Base-by-base conservation (phyloP, 306 rosid genomes). In the Canavalia gladiata region DNA sequence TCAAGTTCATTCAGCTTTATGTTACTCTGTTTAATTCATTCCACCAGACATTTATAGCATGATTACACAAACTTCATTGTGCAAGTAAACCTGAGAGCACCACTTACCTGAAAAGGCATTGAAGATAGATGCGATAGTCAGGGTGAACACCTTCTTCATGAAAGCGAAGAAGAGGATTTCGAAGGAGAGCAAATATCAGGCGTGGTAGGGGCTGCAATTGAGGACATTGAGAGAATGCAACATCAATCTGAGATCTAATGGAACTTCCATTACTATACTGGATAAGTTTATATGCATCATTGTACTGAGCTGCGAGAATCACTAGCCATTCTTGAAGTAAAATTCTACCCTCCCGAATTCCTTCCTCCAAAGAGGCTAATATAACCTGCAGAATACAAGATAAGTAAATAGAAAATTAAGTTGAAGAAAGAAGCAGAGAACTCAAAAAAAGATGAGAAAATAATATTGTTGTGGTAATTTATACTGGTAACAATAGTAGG, bases 101-200 rank as follows among this genome's bases (percentile, higher is more conserved):
- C 54, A 72, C 46, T 79, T 88, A 95, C 99, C 98, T 95, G 90
- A 91, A 90, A 70, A 95, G 95, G 87, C 99, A 93, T 89, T 93
- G 98, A 72, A 95, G 87, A 84, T 91, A 95, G 86, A 95, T 95
- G 68, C 97, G 91, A 77, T 89, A 89, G 80, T 95, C 99, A 0
- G 98, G 99, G 81, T 95, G 99, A 68, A 95, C 92, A 18, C 99
- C 99, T 87, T 95, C 99, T 87, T 95, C 99, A 35, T 95, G 98
- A 66, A 93, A 87, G 59, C 91, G 93, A 54, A 95, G 99, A 79
- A 95, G 93, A 78, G 99, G 97, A 84, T 89, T 95, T 72, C 98
- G 87, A 79, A 93, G 97, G 81, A 95, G 88, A 74, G 98, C 99
- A 85, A 95, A 95, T 63, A 95, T 90, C 77, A 95, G 68, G 72